Evolutionary conservation across 2,329 filamentous ascomycete genomes (phyloP).

Genomic region (Leptodontidium sp.): DNA sequence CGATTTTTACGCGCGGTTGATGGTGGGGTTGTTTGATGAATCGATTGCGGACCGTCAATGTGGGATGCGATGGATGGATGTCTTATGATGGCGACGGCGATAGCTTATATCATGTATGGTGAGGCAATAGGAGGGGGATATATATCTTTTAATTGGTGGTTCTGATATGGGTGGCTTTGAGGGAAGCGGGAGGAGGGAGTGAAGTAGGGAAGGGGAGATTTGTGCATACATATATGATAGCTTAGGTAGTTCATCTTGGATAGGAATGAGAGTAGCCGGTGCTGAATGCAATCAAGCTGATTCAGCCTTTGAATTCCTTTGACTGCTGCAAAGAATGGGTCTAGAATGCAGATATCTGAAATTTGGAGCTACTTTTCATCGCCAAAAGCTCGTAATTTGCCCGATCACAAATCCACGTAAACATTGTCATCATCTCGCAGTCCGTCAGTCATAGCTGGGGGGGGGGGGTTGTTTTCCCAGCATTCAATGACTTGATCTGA

Average conservation of each 20-base stretch:
- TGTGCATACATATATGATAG: background rate
- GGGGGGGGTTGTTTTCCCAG: no score
- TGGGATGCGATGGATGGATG: background rate
- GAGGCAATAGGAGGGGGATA: background rate
- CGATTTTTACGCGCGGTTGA: background rate
- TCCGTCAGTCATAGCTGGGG: no score
- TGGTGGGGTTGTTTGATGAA: background rate
- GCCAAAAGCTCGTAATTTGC: no score
- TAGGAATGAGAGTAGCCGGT: no score
- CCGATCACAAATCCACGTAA: no score
- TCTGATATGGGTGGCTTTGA: background rate
- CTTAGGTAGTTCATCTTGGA: conserved; percentile 3
- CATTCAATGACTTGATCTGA: no score
- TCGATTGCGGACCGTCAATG: background rate
- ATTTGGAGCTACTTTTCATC: no score
- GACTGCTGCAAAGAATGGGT: no score
- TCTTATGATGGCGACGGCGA: background rate
- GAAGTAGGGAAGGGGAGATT: background rate
- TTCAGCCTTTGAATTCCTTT: no score
- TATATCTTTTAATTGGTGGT: background rate
- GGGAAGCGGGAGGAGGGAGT: background rate
- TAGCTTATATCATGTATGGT: background rate
- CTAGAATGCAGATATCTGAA: no score
- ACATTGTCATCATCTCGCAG: no score
- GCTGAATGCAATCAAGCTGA: no score